These are phyloP conservation scores for Amoebophrya sp. DNA, from an alignment of 169 alveolate species.

Conservation along the genomic window DNA sequence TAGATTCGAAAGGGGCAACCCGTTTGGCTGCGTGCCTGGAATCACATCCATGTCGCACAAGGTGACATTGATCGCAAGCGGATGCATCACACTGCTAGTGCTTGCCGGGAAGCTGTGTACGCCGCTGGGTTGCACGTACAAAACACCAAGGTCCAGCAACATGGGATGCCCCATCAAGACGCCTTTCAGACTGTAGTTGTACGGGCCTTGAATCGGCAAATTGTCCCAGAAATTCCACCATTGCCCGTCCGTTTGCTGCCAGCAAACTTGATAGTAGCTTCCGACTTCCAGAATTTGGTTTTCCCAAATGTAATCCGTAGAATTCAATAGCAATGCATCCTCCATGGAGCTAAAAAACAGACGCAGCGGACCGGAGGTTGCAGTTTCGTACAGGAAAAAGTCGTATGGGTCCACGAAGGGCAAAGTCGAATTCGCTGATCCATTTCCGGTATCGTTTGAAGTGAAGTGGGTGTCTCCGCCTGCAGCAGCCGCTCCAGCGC, in stretches of 20 bases:
- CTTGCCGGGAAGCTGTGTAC: neutral
- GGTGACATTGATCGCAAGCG: neutral
- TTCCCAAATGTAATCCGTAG: neutral
- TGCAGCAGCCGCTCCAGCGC: neutral
- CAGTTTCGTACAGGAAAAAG: constrained; percentile 13
- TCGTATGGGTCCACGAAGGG: neutral
- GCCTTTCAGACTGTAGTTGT: neutral
- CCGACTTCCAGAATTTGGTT: neutral
- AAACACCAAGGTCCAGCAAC: neutral
- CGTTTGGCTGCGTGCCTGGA: neutral
- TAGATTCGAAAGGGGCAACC: neutral
- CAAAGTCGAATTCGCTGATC: neutral
- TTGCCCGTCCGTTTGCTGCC: neutral
- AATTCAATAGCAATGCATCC: neutral
- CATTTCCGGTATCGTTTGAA: neutral
- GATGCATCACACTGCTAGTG: neutral
- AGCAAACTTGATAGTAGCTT: neutral
- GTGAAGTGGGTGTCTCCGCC: neutral
- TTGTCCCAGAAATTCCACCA: constrained; percentile 19
- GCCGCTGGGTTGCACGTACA: neutral
- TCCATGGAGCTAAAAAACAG: neutral
- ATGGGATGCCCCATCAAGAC: constrained; percentile 7
- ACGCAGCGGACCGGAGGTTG: neutral
- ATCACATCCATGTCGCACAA: constrained; percentile 8
- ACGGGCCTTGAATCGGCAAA: neutral